Evolutionary conservation across 345 rosid genomes (phyloP).

Genomic region (Salix purpurea): DNA sequence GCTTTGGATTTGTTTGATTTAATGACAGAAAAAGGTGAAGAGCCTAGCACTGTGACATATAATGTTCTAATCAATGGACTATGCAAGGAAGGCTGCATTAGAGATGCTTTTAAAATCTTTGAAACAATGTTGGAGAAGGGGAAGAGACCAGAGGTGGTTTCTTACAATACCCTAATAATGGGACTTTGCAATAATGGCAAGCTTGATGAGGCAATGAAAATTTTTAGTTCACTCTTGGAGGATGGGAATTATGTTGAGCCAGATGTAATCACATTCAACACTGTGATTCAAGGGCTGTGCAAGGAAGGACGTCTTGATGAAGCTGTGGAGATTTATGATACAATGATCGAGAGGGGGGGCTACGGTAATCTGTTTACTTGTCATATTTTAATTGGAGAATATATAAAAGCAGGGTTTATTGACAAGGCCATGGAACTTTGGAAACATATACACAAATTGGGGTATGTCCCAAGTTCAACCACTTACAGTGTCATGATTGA

Average conservation of each 20-base stretch:
- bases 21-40: slow-evolving; percentile 46
- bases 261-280: slow-evolving; percentile 44
- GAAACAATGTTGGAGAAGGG: slow-evolving; percentile 54
- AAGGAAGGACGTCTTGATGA: slow-evolving; percentile 38
- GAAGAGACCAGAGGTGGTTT: slow-evolving; percentile 43
- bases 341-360: slow-evolving; percentile 43
- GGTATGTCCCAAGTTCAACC: slow-evolving; percentile 40
- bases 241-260: slow-evolving; percentile 38
- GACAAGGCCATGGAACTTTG: slow-evolving; percentile 53
- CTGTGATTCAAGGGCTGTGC: slow-evolving; percentile 55
- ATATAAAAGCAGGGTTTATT: slow-evolving; percentile 42
- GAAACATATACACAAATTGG: slow-evolving; percentile 42
- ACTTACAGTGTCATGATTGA: slow-evolving; percentile 48
- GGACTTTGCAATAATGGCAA: slow-evolving; percentile 48
- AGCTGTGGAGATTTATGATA: slow-evolving; percentile 43
- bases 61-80: slow-evolving; percentile 53
- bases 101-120: slow-evolving; percentile 48
- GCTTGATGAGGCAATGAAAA: slow-evolving; percentile 51
- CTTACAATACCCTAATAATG: slow-evolving; percentile 51
- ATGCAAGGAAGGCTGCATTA: slow-evolving; percentile 48
- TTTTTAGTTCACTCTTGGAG: slow-evolving; percentile 36
- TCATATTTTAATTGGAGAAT: slow-evolving; percentile 43
- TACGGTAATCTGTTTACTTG: slow-evolving; percentile 41
- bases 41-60: slow-evolving; percentile 46
- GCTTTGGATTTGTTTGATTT: slow-evolving; percentile 52